phyloP scores from a whole-genome alignment of 2,329 filamentous ascomycete genomes.

The Colletotrichum tamarilloi region DNA sequence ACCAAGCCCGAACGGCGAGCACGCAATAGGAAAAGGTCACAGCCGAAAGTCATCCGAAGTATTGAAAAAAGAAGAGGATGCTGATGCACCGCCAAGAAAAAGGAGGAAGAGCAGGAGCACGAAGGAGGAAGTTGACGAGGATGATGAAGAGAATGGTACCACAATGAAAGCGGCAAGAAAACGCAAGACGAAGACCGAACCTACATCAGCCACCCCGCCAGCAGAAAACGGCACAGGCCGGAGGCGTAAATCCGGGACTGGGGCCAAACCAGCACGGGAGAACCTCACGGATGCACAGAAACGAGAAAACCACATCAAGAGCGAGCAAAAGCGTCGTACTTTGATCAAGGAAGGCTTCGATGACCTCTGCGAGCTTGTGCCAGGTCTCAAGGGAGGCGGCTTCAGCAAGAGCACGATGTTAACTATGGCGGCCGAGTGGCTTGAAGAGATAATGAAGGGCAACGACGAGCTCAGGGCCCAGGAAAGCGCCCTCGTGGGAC shows the following conservation, averaged over 20 bases:
- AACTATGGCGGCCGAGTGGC: slow-evolving; percentile 79
- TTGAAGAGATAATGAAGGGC: slow-evolving; percentile 77
- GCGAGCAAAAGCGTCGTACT: slow-evolving; percentile 87
- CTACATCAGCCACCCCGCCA: slow-evolving; percentile 45
- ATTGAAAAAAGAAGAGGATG: slow-evolving; percentile 49
- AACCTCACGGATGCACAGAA: slow-evolving; percentile 87
- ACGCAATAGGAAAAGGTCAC: slow-evolving; percentile 37
- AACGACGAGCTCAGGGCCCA: slow-evolving; percentile 71
- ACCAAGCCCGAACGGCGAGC: slow-evolving; percentile 60
- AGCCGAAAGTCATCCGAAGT: slow-evolving; percentile 40
- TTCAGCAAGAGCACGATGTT: slow-evolving; percentile 88
- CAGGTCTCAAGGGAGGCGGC: slow-evolving; percentile 77
- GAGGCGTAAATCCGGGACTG: slow-evolving; percentile 61
- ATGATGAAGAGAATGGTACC: slow-evolving; percentile 52
- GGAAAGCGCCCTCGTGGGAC: slow-evolving; percentile 54
- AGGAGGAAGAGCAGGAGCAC: slow-evolving; percentile 64
- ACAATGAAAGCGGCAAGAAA: slow-evolving; percentile 51
- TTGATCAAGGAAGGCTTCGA: slow-evolving; percentile 86
- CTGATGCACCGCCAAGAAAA: slow-evolving; percentile 59
- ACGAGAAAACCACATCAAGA: slow-evolving; percentile 86
- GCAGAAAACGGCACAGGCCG: slow-evolving; percentile 53
- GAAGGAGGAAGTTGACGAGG: slow-evolving; percentile 53
- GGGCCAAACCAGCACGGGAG: slow-evolving; percentile 64
- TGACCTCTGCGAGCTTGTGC: slow-evolving; percentile 81
- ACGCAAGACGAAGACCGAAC: slow-evolving; percentile 60